Evolutionary conservation across 2,329 filamentous ascomycete species (phyloP), one percentile per base, ranked within the genome.

Genomic region (Neurospora crassa): DNA sequence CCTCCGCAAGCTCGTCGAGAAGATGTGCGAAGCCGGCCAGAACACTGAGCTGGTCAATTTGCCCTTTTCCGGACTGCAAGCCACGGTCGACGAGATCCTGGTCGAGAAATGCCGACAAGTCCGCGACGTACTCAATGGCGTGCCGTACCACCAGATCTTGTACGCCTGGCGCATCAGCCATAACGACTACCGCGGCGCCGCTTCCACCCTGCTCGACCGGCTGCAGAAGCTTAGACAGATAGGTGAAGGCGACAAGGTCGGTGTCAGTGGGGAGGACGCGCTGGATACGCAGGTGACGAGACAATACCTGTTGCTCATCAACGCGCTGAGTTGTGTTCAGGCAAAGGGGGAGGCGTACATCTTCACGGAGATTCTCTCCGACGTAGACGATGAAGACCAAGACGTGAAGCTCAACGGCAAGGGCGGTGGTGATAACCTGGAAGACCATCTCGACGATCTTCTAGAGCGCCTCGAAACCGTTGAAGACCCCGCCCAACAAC

Each of bases 241-340:
- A 0, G 87, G 88, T 34, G 87, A 89, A 74, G 88, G 86, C 3
- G 87, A 90, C 73, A 85, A 83, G 73, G 80, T 86, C n/a, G 76
- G 82, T 63, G 71, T 67, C 14, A 75, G 72, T n/a, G 77, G 74
- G 1, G 85, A 86, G 20, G 88, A 90, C 73, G 83, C 84, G 4
- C 82, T 89, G 12, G 89, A 91, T 75, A 91, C 89, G 0, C 84
- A 86, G 0, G 85, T 92, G 41, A 89, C 91, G 67, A 88, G 92
- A 75, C 91, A 93, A 77, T 96, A 97, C 77, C 83, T 98, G n/a
- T 86, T 94, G 73, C 87, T 99, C 67, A 97, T 99, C 83, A 99
- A 99, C 79, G 91, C 93, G 0, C 84, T 99, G 73, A 93, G 92
- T 75, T 97, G 93, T 74, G 93, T 97, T 53, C 89, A 92, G 68